phyloP scores from a whole-genome alignment of 495 filamentous ascomycete species.

The Friedmanniomyces endolithicus region DNA sequence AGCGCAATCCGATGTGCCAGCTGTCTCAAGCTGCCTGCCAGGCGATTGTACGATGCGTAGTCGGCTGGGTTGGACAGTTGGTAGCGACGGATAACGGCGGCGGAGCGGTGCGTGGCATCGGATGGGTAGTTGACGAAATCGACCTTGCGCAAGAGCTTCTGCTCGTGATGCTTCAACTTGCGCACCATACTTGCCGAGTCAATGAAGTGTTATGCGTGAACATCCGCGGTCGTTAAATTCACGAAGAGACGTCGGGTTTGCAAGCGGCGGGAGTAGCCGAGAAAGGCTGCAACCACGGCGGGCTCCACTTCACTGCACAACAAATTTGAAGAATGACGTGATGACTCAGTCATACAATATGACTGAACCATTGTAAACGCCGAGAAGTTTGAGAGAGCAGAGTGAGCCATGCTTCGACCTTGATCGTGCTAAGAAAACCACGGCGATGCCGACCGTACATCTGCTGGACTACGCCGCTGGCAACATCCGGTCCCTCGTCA shows the following conservation, averaged over 20 bases:
- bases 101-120: constrained; percentile 72
- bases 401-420: too few species aligned
- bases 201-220: background rate
- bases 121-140: constrained; percentile 90
- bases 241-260: background rate
- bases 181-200: constrained; percentile 54
- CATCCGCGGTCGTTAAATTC: background rate
- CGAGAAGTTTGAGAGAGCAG: background rate
- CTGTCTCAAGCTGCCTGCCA: constrained; percentile 74
- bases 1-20: constrained; percentile 75
- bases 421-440: background rate
- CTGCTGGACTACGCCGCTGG: constrained; percentile 78
- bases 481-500: constrained; percentile 88
- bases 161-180: constrained; percentile 86
- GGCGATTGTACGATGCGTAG: constrained; percentile 75
- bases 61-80: constrained; percentile 75
- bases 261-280: background rate
- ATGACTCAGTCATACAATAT: background rate
- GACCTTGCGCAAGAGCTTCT: constrained; percentile 78
- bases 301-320: too few species aligned
- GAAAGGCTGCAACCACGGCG: too few species aligned
- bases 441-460: constrained; percentile 73
- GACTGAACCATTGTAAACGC: too few species aligned
- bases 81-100: constrained; percentile 70
- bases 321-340: too few species aligned